Conservation (phyloP, 352 stramenopile genomes). For the Elongisporangium prolatum region DNA sequence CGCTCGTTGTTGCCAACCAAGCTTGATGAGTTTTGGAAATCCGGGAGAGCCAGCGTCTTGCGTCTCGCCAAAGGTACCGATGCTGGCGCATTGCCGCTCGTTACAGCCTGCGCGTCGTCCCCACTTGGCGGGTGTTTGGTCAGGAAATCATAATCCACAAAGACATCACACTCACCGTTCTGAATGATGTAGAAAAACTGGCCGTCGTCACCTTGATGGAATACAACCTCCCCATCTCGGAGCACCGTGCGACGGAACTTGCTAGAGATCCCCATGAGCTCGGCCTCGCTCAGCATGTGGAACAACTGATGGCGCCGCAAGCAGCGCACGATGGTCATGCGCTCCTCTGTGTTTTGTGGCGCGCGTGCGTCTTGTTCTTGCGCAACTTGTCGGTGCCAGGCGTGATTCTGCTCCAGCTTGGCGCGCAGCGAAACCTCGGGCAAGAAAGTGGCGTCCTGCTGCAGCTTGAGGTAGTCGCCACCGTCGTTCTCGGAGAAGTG, state of each 20-base stretch:
- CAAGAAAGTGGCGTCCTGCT: conserved; percentile 64
- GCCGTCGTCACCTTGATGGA: conserved; percentile 73
- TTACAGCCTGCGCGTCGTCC: conserved; percentile 6
- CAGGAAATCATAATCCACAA: conserved; percentile 80
- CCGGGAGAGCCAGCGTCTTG: conserved; percentile 63
- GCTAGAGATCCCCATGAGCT: conserved; percentile 47
- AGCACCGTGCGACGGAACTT: conserved; percentile 58
- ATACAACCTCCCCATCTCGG: conserved; percentile 66
- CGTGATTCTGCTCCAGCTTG: conserved; percentile 26
- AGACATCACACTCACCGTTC: conserved; percentile 73
- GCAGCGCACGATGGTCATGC: conserved; percentile 53
- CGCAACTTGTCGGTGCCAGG: conserved; percentile 18
- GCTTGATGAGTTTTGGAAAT: conserved; percentile 62
- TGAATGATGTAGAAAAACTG: conserved; percentile 85
- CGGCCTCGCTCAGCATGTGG: conserved; percentile 65
- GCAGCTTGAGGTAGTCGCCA: conserved; percentile 67
- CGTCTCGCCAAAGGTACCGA: conserved; percentile 39
- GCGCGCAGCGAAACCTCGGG: conserved; percentile 66
- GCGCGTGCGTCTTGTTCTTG: conserved; percentile 26
- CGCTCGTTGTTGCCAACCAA: conserved; percentile 58
- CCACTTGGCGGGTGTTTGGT: conserved; percentile 18
- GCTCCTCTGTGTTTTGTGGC: conserved; percentile 27
- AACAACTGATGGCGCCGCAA: conserved; percentile 78
- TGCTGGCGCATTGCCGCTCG: conserved; percentile 8
- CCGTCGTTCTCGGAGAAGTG: conserved; percentile 63